Evolutionary conservation across 805 yeast species (phyloP), one percentile per base, ranked within the genome.

Genomic region (Nakazawaea siamensis): DNA sequence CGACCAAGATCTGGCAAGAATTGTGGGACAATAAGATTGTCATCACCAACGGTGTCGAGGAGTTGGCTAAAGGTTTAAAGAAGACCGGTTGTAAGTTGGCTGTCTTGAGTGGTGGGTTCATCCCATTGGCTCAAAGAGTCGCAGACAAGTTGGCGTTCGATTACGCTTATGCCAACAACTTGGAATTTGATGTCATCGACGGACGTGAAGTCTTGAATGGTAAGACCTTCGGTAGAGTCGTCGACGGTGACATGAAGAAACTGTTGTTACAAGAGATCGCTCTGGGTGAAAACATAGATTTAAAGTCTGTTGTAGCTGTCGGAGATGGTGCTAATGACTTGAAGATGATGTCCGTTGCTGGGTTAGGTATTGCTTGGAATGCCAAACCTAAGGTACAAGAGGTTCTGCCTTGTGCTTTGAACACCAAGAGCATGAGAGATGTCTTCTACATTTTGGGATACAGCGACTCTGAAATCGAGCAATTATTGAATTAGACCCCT

Each of bases 281-380:
- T 1, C 45, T 54, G 4, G 68, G 66, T 27, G 79, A 76, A 43
- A 55, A 55, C 9, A 62, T 82, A 24, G 71, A 69, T 16, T 58
- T 74, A 9, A 53, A 53, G 28, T 51, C 65, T 4, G 78, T 80
- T 1, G 79, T 83, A 30, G 96, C 96, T 32, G 82, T 90, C 25
- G 97, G 97, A 24, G 97, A 92, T 54, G 99, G 99, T 25, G 96
- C 97, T 17, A 92, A 92, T 50, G 99, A 92, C 59, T 63, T 92
- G 51, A 71, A 73, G 29, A 94, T 94, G 87, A 92, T 92, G 97
- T 70, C 64, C 2, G 73, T 60, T 11, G 96, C 95, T 2, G 97
- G 97, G 0, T 82, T 76, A 53, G 98, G 98, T 15, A 67, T 92
- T 35, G 98, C 98, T 0, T 92, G 96, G 94, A 83, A 86, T 54